Evolutionary conservation across 176 grass and related monocot genomes (phyloP).

Genomic region (Oryza meyeriana): DNA sequence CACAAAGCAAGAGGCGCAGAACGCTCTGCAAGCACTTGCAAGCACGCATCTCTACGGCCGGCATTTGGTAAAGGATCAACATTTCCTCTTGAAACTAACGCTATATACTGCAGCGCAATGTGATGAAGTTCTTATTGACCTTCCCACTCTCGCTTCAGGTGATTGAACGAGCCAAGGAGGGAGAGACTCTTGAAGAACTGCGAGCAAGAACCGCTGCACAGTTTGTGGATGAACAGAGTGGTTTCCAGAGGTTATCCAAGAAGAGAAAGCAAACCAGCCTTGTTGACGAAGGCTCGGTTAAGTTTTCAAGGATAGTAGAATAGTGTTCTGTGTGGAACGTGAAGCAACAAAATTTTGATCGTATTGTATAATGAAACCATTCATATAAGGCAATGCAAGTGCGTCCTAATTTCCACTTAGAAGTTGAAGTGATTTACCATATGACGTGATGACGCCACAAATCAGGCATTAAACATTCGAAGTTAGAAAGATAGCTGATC

Average conservation of each 20-base stretch:
- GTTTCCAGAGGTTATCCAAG: slow-evolving; percentile 65
- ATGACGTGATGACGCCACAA: background rate
- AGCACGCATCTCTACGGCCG: slow-evolving; percentile 91
- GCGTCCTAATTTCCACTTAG: background rate
- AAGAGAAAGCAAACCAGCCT: slow-evolving; percentile 72
- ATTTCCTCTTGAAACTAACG: background rate
- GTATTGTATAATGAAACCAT: background rate
- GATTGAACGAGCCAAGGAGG: slow-evolving; percentile 87
- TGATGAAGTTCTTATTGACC: background rate
- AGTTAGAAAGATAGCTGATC: background rate
- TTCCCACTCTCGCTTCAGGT: slow-evolving; percentile 42
- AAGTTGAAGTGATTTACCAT: background rate
- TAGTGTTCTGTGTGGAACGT: background rate
- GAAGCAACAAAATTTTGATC: slow-evolving; percentile 26
- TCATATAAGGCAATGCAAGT: background rate
- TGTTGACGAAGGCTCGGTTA: slow-evolving; percentile 60
- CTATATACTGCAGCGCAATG: background rate
- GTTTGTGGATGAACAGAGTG: slow-evolving; percentile 67
- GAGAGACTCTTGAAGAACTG: slow-evolving; percentile 88
- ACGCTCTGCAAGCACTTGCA: slow-evolving; percentile 67
- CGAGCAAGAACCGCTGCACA: slow-evolving; percentile 73
- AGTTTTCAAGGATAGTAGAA: slow-evolving; percentile 73
- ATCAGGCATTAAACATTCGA: background rate
- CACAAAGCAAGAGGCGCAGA: slow-evolving; percentile 90
- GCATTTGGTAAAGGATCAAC: slow-evolving; percentile 62